Conservation (phyloP, 2,329 filamentous ascomycete species). For the Talaromyces islandicus region DNA sequence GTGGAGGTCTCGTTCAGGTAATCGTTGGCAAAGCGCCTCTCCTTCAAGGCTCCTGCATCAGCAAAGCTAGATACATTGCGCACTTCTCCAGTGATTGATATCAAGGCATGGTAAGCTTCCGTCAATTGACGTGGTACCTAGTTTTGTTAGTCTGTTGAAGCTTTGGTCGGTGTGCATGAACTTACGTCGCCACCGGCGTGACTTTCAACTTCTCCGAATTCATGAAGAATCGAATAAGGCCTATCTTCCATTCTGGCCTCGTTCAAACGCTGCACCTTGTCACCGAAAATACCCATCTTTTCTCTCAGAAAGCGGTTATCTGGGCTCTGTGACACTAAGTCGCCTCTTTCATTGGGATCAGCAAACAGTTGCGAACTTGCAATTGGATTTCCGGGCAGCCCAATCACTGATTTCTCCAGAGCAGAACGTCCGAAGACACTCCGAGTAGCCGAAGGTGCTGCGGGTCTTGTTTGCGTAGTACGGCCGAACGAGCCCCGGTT, state of each 20-base stretch:
- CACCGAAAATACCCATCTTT: constrained; percentile 75
- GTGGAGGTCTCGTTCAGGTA: constrained; percentile 71
- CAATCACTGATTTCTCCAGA: constrained; percentile 80
- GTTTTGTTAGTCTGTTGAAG: constrained; percentile 14
- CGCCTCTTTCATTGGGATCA: constrained; percentile 57
- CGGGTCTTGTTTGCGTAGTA: constrained; percentile 27
- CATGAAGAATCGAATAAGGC: constrained; percentile 67
- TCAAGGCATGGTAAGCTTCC: constrained; percentile 76
- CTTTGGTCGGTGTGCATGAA: constrained; percentile 6
- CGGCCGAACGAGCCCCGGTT: constrained; percentile 46
- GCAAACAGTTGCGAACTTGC: constrained; percentile 60
- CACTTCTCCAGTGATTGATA: constrained; percentile 71
- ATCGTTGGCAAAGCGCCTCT: constrained; percentile 68
- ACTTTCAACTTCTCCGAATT: constrained; percentile 69
- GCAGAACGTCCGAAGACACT: constrained; percentile 64
- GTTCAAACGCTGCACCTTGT: constrained; percentile 75
- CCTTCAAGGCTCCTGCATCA: constrained; percentile 60
- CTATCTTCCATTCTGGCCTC: constrained; percentile 59
- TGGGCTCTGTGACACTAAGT: constrained; percentile 45
- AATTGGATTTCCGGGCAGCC: constrained; percentile 61
- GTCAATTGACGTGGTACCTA: constrained; percentile 67
- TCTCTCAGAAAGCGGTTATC: constrained; percentile 74
- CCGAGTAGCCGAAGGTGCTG: constrained; percentile 32
- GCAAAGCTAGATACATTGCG: constrained; percentile 53
- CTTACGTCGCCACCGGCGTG: constrained; percentile 60